A percentile compares a stretch with the other conserved stretches of the same genome.
phyloP scores from a whole-genome alignment of 139 green algal species.

The Closterium sp. region DNA sequence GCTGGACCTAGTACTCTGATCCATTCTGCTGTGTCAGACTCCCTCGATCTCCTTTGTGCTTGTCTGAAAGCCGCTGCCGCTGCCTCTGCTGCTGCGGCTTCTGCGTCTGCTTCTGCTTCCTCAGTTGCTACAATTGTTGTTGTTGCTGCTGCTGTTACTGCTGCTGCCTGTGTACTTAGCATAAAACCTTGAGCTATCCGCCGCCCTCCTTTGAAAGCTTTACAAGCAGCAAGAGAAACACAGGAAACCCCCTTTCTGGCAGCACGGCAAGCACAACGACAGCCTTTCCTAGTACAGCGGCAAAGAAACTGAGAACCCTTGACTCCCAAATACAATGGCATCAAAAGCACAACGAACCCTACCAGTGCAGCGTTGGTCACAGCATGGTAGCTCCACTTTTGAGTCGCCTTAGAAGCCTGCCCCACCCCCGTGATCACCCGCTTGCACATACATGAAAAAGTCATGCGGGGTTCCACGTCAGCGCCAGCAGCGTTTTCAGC shows the following conservation, averaged over 20 bases:
- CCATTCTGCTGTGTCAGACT: too few relatives aligned
- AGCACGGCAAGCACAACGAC: background rate
- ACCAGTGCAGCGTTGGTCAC: too few relatives aligned
- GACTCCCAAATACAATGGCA: background rate
- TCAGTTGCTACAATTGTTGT: background rate
- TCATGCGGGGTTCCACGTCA: too few relatives aligned
- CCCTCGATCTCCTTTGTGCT: background rate
- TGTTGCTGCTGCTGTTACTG: background rate
- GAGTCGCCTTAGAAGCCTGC: too few relatives aligned
- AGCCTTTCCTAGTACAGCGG: too few relatives aligned
- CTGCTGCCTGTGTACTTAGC: background rate
- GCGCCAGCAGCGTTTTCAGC: too few relatives aligned
- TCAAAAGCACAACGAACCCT: background rate
- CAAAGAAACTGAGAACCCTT: background rate
- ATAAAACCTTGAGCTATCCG: background rate
- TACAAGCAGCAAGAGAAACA: background rate
- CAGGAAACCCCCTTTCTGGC: background rate
- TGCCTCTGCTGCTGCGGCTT: background rate
- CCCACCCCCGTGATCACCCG: too few relatives aligned
- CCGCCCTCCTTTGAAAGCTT: too few relatives aligned
- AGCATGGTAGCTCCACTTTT: too few relatives aligned
- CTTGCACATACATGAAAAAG: too few relatives aligned
- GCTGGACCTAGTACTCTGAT: too few relatives aligned
- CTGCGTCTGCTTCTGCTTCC: background rate
- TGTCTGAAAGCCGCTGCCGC: background rate